Evolutionary conservation across 1,284 basidiomycete species (phyloP).

Genomic region (Fomitiporia mediterranea): DNA sequence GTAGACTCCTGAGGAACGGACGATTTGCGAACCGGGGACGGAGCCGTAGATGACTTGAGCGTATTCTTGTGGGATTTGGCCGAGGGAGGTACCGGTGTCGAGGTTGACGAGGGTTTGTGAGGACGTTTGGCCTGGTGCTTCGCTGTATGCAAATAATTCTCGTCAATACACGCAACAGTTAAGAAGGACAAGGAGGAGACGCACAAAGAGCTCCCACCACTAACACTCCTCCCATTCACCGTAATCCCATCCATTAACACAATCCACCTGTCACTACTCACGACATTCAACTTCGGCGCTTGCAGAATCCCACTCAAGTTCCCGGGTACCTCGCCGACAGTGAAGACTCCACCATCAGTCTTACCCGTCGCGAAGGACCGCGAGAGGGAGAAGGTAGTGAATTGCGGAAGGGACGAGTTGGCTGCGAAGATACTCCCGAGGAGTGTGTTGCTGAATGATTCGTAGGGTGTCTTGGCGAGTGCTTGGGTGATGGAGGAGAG

Average conservation of each 20-base stretch:
- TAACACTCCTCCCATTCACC: conserved; percentile 19
- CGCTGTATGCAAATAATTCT: background rate
- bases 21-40: conserved; percentile 19
- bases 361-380: conserved; percentile 15
- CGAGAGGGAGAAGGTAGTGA: conserved; percentile 20
- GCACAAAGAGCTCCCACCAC: conserved; percentile 13
- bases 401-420: conserved; percentile 14
- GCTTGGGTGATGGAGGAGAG: conserved; percentile 16
- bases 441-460: conserved; percentile 15
- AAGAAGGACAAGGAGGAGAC: background rate
- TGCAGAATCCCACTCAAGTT: conserved; percentile 6
- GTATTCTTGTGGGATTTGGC: conserved; percentile 17
- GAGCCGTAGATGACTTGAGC: conserved; percentile 20
- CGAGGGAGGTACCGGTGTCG: conserved; percentile 21
- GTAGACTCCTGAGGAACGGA: conserved; percentile 17
- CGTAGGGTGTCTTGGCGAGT: conserved; percentile 6
- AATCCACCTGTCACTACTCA: conserved; percentile 20
- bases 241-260: conserved; percentile 20
- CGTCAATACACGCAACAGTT: background rate
- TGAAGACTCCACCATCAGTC: conserved; percentile 20
- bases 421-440: conserved; percentile 18
- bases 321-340: conserved; percentile 18
- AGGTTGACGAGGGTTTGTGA: conserved; percentile 20
- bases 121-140: conserved; percentile 4
- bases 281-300: conserved; percentile 8